Evolutionary conservation across 495 filamentous ascomycete genomes (phyloP), one percentile per base, ranked within the genome.

Genomic region (Xylaria bambusicola): DNA sequence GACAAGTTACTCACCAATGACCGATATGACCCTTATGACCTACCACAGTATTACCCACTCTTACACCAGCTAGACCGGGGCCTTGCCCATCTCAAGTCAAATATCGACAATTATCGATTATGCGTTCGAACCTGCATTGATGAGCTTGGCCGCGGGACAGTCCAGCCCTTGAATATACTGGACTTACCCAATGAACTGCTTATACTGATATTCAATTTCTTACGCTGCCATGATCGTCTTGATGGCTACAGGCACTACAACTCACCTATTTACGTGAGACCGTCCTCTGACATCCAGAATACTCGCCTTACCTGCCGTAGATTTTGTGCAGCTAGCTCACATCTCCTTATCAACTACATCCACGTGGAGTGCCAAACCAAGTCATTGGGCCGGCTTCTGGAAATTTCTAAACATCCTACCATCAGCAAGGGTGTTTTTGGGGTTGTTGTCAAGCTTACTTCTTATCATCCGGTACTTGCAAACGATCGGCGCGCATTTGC

Each of bases 231-330:
- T 15, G 36, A 38, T 6, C 6, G 12, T 38, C 12, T 15, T 7
- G 6, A 38, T 38, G 12, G 29, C 29, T 33, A 13, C 8, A 3
- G 13, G 7, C 13, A 15, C 6, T 9, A 10, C 36, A 44, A 44
- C n/a, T 20, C n/a, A 10, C 41, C n/a, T n/a, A n/a, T n/a, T n/a
- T n/a, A n/a, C n/a, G n/a, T n/a, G n/a, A n/a, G n/a, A n/a, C n/a
- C n/a, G n/a, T n/a, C n/a, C n/a, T n/a, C n/a, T n/a, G 41, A 44
- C 12, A 44, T 44, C 21, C 41, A 44, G 41, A 44, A 44, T 18
- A 15, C 5, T 15, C 41, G 41, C 17, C n/a, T 44, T 44, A 44
- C 41, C 1, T 20, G 41, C 12, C 41, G 20, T 15, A n/a, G 15
- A 44, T 38, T 38, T 13, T 38, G 12, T 15, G 13, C 6, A 6